Base-by-base conservation (phyloP, 108 stramenopile genomes). In the Cyclotella choctawhatcheeana region DNA sequence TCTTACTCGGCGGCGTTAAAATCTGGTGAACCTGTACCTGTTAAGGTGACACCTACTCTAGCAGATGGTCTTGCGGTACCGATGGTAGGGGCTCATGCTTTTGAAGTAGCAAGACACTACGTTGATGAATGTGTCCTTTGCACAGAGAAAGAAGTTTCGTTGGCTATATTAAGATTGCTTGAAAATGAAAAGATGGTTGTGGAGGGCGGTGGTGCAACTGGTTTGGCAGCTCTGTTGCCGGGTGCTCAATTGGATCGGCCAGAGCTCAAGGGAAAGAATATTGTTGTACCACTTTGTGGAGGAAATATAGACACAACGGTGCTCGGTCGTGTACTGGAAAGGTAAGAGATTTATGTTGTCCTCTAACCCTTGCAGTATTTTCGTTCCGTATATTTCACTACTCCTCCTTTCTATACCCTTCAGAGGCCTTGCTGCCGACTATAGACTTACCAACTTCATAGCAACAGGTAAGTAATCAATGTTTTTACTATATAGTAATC, bases 21-120 rank as follows among this genome's bases (percentile, higher is more conserved):
- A 58, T 96, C 90, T 16, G 93, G 90, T 3, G 73, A 77, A 40
- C 94, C 95, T 8, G 92, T 95, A 6, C 63, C 81, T 21, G 76
- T 72, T 14, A 60, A 58, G 14, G 84, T 87, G 14, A 89, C 83
- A 0, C 86, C 90, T 1, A 99, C 98, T 44, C 74, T 99, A 5
- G 98, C 98, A 0, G 98, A 99, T 73, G 98, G 98, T 44, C 84
- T 99, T 44, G 96, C 97, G 0, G 98, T 99, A 1, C 97, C 97
- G 8, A 81, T 80, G 44, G 98, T 97, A 10, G 96, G 98, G 8
- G 51, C 86, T 25, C 93, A 95, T 71, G 95, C 98, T 1, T 98
- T 97, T 76, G 84, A 89, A 54, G 91, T 98, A 12, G 90, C 96
- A 0, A 74, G 84, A 25, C 71, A 89, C n/a, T 93, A 92, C 76